Base-by-base conservation (phyloP, 2,329 filamentous ascomycete genomes). In the Mollisiaceae sp. region DNA sequence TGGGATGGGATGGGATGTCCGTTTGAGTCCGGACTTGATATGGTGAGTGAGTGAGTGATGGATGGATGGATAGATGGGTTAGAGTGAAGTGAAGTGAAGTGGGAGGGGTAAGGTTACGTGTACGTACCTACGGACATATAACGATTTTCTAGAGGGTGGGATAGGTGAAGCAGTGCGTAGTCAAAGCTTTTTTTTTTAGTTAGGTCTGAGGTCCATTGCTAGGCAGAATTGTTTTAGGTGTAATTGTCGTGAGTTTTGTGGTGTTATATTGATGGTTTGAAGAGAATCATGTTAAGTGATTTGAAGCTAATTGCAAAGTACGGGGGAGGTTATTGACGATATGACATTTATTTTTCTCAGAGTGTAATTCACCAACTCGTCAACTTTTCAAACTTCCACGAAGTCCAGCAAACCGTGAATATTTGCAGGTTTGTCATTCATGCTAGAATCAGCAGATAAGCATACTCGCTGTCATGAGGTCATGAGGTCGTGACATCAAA, bases 71-170 rank as follows among this genome's bases (percentile, higher is more conserved):
- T n/a, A n/a, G n/a, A n/a, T n/a, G n/a, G n/a, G n/a, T n/a, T n/a
- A n/a, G n/a, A n/a, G n/a, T n/a, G n/a, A n/a, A n/a, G n/a, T n/a
- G n/a, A n/a, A n/a, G n/a, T n/a, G n/a, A n/a, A n/a, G n/a, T n/a
- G n/a, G 65, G 67, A 27, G 69, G 65, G 38, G 62, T 64, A 39
- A 14, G 14, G 8, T 39, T 39, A 39, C 36, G 14, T 14, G 36
- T 39, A 8, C 14, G 36, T 39, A 39, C 36, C 36, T 14, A 39
- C n/a, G n/a, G n/a, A n/a, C n/a, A n/a, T n/a, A n/a, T n/a, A n/a
- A n/a, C n/a, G n/a, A n/a, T n/a, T n/a, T 50, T n/a, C 11, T 20
- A n/a, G 22, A 50, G 20, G n/a, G n/a, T 22, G 12, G n/a, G 20
- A 9, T 50, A 50, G n/a, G n/a, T n/a, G 45, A 50, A 50, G n/a